Percentiles rank a stretch among this genome's conserved stretches.
Evolutionary conservation across 2,329 filamentous ascomycete genomes (phyloP).

Genomic region (Penicillium sp.): DNA sequence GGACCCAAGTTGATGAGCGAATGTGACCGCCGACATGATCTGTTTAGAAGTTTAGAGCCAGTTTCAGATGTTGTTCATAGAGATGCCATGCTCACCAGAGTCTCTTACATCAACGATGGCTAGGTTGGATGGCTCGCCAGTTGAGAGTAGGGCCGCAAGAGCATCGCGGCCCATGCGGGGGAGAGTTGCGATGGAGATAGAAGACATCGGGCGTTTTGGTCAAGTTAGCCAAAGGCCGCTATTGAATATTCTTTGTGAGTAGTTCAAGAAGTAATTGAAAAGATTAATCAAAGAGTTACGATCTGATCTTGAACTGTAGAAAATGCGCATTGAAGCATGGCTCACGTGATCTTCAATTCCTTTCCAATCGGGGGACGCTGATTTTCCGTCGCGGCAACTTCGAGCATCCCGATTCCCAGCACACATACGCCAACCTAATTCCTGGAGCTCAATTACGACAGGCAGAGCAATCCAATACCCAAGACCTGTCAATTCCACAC

Average conservation of each 20-base stretch:
- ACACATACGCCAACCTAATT: conserved; percentile 5
- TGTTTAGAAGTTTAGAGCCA: conserved; percentile 33
- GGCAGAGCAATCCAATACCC: conserved; percentile 1
- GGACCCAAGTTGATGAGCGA: conserved; percentile 71
- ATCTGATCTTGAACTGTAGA: not conserved
- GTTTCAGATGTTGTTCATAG: not conserved
- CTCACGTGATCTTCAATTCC: conserved; percentile 30
- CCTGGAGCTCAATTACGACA: not conserved
- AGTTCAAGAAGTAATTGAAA: not conserved
- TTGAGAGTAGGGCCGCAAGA: conserved; percentile 66
- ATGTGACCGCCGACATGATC: conserved; percentile 94
- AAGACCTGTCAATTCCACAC: not conserved
- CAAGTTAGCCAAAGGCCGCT: not conserved
- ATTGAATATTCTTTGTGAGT: not conserved
- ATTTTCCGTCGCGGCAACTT: conserved; percentile 19
- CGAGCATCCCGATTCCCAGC: not conserved
- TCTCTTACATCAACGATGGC: conserved; percentile 90
- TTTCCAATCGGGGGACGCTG: conserved; percentile 11
- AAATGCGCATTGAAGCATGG: not conserved
- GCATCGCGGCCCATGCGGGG: conserved; percentile 67
- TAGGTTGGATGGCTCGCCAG: conserved; percentile 50
- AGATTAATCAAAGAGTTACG: not conserved
- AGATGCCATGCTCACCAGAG: conserved; percentile 55
- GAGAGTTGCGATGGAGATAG: conserved; percentile 63
- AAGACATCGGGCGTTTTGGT: conserved; percentile 40